Conservation (phyloP, 2,329 filamentous ascomycete species). For the Gremmenia infestans region DNA sequence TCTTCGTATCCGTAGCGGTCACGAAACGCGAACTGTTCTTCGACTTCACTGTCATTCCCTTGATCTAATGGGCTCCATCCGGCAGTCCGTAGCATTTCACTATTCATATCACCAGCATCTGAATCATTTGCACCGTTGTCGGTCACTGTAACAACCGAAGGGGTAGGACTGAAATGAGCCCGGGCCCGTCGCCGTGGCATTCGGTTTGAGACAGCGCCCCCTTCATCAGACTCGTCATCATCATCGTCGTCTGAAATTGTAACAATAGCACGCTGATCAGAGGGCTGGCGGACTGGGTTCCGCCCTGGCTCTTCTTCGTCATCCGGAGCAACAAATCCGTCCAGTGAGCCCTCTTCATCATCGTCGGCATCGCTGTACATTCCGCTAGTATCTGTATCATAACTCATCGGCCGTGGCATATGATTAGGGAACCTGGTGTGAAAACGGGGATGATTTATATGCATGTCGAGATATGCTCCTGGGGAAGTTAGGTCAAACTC, state of each 20-base stretch:
- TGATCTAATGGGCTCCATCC: constrained; percentile 33
- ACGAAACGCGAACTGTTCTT: constrained; percentile 11
- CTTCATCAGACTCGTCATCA: constrained; percentile 29
- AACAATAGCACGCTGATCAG: constrained; percentile 6
- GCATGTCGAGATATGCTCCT: constrained; percentile 5
- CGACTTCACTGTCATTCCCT: constrained; percentile 28
- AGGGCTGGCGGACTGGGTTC: not conserved
- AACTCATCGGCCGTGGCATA: not conserved
- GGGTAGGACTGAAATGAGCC: constrained; percentile 9
- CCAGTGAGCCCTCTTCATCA: constrained; percentile 27
- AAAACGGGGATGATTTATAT: constrained; percentile 8
- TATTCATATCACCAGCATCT: constrained; percentile 26
- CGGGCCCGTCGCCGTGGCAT: constrained; percentile 14
- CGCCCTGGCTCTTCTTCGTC: constrained; percentile 18
- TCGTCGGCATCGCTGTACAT: constrained; percentile 16
- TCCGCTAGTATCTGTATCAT: constrained; percentile 15
- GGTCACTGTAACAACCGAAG: constrained; percentile 18
- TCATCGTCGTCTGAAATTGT: constrained; percentile 29
- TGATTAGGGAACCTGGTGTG: constrained; percentile 2
- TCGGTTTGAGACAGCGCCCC: constrained; percentile 26
- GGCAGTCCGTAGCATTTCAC: constrained; percentile 19
- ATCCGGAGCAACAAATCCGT: constrained; percentile 28
- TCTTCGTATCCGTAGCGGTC: constrained; percentile 9
- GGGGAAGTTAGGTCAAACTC: constrained; percentile 4
- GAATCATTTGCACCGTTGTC: constrained; percentile 22